phyloP scores from a whole-genome alignment of 805 yeast genomes.

The Wickerhamomyces kurtzmanii region DNA sequence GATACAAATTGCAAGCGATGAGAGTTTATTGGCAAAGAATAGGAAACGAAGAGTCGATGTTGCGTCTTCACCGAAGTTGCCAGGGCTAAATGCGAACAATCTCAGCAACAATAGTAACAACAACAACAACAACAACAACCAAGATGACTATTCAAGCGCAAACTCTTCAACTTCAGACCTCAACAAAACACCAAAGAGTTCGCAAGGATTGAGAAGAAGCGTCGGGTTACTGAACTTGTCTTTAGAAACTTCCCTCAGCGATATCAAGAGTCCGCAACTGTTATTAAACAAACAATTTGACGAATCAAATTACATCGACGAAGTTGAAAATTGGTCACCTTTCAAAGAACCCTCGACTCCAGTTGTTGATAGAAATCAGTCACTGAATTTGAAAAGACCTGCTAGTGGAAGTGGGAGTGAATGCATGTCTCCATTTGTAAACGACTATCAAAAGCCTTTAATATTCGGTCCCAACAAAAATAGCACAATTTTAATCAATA shows the following conservation, averaged over 20 bases:
- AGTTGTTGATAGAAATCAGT: constrained; percentile 5
- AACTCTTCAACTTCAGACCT: constrained; percentile 15
- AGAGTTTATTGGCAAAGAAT: constrained; percentile 9
- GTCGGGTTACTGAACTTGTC: constrained; percentile 42
- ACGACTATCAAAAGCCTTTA: constrained; percentile 14
- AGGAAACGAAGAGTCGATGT: too few relatives aligned
- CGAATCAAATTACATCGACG: constrained; percentile 11
- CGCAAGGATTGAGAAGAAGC: constrained; percentile 35
- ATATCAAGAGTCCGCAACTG: not conserved
- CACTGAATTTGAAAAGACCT: constrained; percentile 15
- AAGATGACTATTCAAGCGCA: constrained; percentile 2
- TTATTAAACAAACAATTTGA: constrained; percentile 8
- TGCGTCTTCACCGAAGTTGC: too few relatives aligned
- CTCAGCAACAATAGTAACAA: constrained; percentile 13
- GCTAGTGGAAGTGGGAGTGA: constrained; percentile 15
- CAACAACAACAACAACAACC: constrained; percentile 2
- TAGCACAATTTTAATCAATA: constrained; percentile 23
- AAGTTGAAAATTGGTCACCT: constrained; percentile 20
- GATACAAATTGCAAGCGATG: constrained; percentile 8
- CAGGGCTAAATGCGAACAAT: constrained; percentile 14
- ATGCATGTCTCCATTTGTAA: constrained; percentile 16
- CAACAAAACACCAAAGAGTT: constrained; percentile 14
- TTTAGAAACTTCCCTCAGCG: constrained; percentile 23
- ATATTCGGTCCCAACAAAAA: constrained; percentile 15
- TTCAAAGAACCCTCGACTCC: constrained; percentile 18